Evolutionary conservation across 2,329 filamentous ascomycete genomes (phyloP).

Genomic region (Neopestalotiopsis clavispora): DNA sequence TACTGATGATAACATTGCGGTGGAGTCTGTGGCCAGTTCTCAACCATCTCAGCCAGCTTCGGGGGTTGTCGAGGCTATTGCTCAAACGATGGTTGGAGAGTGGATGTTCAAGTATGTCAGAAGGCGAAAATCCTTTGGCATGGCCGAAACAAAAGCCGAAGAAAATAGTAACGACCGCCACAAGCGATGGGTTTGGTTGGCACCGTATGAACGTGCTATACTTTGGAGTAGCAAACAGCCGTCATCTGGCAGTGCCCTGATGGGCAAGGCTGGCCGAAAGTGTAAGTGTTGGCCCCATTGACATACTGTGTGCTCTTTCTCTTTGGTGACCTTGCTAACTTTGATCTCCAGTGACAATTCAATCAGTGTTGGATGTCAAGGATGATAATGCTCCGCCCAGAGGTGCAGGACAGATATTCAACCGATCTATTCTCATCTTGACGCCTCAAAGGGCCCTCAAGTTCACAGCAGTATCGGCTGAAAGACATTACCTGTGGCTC

Average conservation of each 20-base stretch:
- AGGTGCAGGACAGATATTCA: slow-evolving; percentile 71
- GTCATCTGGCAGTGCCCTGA: slow-evolving; percentile 80
- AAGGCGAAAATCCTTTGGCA: slow-evolving; percentile 87
- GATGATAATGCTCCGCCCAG: slow-evolving; percentile 88
- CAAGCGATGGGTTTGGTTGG: slow-evolving; percentile 98
- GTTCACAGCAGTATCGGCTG: slow-evolving; percentile 82
- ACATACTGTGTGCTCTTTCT: neutral
- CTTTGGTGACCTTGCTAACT: slow-evolving; percentile 10
- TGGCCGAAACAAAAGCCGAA: slow-evolving; percentile 71
- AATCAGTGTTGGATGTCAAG: slow-evolving; percentile 96
- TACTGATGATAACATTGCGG: slow-evolving; percentile 46
- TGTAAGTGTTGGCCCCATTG: slow-evolving; percentile 63
- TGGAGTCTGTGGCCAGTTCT: slow-evolving; percentile 59
- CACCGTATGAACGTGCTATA: slow-evolving; percentile 92
- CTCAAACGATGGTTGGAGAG: slow-evolving; percentile 97
- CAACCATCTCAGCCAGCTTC: slow-evolving; percentile 65
- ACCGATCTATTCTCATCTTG: slow-evolving; percentile 91
- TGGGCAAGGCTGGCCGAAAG: slow-evolving; percentile 95
- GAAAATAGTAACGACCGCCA: slow-evolving; percentile 80
- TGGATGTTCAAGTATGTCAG: slow-evolving; percentile 95
- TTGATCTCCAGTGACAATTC: slow-evolving; percentile 74
- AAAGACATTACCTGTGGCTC: slow-evolving; percentile 94
- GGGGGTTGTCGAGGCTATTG: slow-evolving; percentile 92
- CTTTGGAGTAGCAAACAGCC: slow-evolving; percentile 99
- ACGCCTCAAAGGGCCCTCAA: slow-evolving; percentile 94